Conservation (phyloP, 2,329 filamentous ascomycete genomes). For the Dactylellina parvicollis region DNA sequence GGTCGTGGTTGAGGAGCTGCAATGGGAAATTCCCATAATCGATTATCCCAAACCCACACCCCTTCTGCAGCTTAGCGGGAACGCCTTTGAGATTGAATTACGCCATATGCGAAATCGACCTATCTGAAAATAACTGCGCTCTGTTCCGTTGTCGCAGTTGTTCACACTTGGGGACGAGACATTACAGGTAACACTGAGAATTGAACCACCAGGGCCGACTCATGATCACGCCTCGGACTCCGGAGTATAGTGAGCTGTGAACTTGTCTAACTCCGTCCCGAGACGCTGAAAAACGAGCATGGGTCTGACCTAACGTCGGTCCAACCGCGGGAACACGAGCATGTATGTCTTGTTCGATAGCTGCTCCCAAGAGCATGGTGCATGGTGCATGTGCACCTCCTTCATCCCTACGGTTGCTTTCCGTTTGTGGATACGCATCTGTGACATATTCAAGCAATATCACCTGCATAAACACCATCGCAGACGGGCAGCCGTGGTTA, state of each 20-base stretch:
- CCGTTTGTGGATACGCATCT: slow-evolving; percentile 44
- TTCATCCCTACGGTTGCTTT: slow-evolving; percentile 30
- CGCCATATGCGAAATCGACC: slow-evolving; percentile 47
- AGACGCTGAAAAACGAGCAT: slow-evolving; percentile 10
- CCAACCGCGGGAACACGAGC: slow-evolving; percentile 12
- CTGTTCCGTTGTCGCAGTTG: slow-evolving; percentile 48
- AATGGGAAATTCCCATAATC: slow-evolving; percentile 37
- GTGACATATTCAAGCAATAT: slow-evolving; percentile 49
- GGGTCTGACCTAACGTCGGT: slow-evolving; percentile 18
- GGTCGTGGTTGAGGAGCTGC: slow-evolving; percentile 3
- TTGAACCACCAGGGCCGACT: not conserved
- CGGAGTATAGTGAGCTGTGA: slow-evolving; percentile 9
- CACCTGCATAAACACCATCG: slow-evolving; percentile 50
- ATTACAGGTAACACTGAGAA: slow-evolving; percentile 7
- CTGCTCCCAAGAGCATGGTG: slow-evolving; percentile 37
- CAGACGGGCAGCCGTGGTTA: not conserved
- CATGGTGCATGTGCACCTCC: slow-evolving; percentile 50
- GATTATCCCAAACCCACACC: slow-evolving; percentile 35
- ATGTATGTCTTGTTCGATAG: not conserved
- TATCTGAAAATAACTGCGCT: slow-evolving; percentile 54
- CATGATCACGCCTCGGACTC: slow-evolving; percentile 8
- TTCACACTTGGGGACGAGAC: slow-evolving; percentile 29
- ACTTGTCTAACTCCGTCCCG: slow-evolving; percentile 30
- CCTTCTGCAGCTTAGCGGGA: slow-evolving; percentile 45
- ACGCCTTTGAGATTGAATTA: slow-evolving; percentile 38